Base-by-base conservation (phyloP, 208 protist species). In the Naegleria lovaniensis region DNA sequence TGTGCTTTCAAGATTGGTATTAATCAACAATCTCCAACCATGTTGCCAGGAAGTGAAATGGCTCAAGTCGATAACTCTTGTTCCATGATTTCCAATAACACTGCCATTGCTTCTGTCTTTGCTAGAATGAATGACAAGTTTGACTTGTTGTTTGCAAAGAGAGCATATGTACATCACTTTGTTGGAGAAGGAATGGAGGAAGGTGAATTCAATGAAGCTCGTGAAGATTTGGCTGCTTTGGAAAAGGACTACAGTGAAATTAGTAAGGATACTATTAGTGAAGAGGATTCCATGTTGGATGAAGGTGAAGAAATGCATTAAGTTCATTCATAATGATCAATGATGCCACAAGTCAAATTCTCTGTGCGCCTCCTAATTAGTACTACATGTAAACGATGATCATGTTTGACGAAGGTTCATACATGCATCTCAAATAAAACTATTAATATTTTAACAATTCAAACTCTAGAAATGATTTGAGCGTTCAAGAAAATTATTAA, bases 111-210 rank as follows among this genome's bases (percentile, higher is more conserved):
- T 83, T 97, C 98, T 95, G 95, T 98, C 83, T 98, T 98, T 93
- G 94, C 95, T 5, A 94, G 97, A 91, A 96, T 98, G 91, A 95
- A 98, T 93, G 95, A 97, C 93, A 98, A 98, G 94, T 98, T 98
- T 93, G 97, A 99, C 91, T 94, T 98, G 43, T 98, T 99, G 96
- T 99, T 97, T 93, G 93, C 95, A 94, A 98, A 98, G 94, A 93
- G 97, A 89, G 98, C 97, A 89, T 99, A 99, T 92, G 97, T 99
- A 33, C 97, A 99, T 93, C 98, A 97, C 97, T 99, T 97, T 94
- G 97, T 98, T 92, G 97, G 97, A 92, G 97, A 98, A 95, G 97
- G 97, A 92, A 99, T 99, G 97, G 97, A 99, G 93, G 98, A 99
- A 94, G 97, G 97, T 91, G 97, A 99, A 93, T 99, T 99, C 94